Conservation (phyloP, 805 yeast genomes). For the Candida sanyiensis region DNA sequence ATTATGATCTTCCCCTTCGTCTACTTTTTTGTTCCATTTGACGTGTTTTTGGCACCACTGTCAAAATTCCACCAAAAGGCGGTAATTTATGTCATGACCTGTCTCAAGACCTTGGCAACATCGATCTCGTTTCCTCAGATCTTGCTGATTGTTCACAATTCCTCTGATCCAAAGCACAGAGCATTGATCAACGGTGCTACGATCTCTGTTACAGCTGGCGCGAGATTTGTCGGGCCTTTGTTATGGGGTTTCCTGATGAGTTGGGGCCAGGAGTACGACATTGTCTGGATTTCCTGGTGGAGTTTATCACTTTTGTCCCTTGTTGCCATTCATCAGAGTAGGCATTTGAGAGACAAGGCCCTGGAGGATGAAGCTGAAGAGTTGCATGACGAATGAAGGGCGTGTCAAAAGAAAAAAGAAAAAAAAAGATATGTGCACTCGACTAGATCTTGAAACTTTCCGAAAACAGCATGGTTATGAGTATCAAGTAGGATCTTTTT, state of each 20-base stretch:
- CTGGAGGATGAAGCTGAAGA: constrained; percentile 4
- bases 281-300: constrained; percentile 33
- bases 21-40: constrained; percentile 16
- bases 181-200: constrained; percentile 57
- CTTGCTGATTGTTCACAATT: constrained; percentile 47
- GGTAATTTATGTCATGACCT: constrained; percentile 25
- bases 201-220: constrained; percentile 46
- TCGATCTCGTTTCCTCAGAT: constrained; percentile 50
- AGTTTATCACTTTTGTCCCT: constrained; percentile 23
- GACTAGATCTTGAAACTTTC: no score
- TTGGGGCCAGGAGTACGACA: constrained; percentile 27
- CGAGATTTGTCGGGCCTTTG: constrained; percentile 53
- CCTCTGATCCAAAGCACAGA: constrained; percentile 47
- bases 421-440: neutral
- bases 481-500: no score
- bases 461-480: no score
- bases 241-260: constrained; percentile 46
- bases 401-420: neutral
- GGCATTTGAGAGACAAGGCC: constrained; percentile 23
- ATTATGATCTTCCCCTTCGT: constrained; percentile 16
- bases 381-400: neutral
- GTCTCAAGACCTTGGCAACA: constrained; percentile 34
- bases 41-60: constrained; percentile 16
- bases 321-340: constrained; percentile 27
- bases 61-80: constrained; percentile 18